A percentile compares a stretch with the other conserved stretches of the same genome.
Conservation (phyloP, 805 yeast genomes). For the Candida argentea region DNA sequence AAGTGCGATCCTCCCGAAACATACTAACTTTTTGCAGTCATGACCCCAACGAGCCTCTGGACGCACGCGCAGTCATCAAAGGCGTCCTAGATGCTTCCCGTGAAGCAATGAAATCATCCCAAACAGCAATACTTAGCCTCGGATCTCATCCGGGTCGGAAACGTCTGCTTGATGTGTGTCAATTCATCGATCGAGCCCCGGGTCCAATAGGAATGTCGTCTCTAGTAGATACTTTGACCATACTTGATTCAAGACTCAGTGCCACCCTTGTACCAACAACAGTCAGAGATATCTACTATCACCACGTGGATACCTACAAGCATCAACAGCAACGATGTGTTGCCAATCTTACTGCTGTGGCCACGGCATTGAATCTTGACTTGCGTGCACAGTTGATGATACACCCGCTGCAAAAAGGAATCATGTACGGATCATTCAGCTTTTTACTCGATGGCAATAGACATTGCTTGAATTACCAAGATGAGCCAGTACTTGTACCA, state of each 20-base stretch:
- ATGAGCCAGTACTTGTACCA: slow-evolving; percentile 19
- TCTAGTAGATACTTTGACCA: too few relatives aligned
- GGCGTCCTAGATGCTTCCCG: too few relatives aligned
- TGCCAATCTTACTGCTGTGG: slow-evolving; percentile 25
- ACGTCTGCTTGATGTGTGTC: slow-evolving; percentile 1
- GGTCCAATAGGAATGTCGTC: slow-evolving; percentile 1
- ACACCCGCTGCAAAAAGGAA: slow-evolving; percentile 47
- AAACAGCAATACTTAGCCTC: too few relatives aligned
- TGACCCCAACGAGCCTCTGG: too few relatives aligned
- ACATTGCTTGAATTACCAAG: slow-evolving; percentile 1
- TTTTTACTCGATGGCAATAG: not conserved
- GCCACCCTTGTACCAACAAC: slow-evolving; percentile 28
- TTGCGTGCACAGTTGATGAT: slow-evolving; percentile 30
- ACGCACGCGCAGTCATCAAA: too few relatives aligned
- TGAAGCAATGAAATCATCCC: too few relatives aligned
- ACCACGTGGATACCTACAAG: slow-evolving; percentile 41
- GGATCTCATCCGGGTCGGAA: too few relatives aligned
- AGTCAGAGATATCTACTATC: slow-evolving; percentile 49
- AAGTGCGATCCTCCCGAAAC: too few relatives aligned
- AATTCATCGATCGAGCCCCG: slow-evolving; percentile 3
- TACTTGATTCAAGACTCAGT: too few relatives aligned
- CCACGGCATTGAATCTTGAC: slow-evolving; percentile 26
- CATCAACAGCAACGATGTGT: slow-evolving; percentile 33
- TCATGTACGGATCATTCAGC: slow-evolving; percentile 30
- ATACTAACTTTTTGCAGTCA: too few relatives aligned